Conservation (phyloP, 2,329 filamentous ascomycete genomes). For the Verticillium klebahnii region DNA sequence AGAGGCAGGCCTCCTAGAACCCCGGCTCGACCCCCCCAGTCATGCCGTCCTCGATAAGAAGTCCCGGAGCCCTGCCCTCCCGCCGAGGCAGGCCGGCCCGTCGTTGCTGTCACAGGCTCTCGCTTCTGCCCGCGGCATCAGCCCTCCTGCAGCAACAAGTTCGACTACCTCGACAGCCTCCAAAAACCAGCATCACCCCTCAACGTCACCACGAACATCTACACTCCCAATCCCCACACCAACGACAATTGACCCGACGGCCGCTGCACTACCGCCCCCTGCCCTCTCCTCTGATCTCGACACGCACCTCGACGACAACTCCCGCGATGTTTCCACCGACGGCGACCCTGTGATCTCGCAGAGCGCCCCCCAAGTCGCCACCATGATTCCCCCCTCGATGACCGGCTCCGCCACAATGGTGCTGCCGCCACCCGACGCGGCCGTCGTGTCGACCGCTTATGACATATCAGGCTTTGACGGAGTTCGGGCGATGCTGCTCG, state of each 20-base stretch:
- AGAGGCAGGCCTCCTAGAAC: constrained; percentile 3
- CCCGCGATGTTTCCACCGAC: constrained; percentile 29
- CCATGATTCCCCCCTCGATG: constrained; percentile 23
- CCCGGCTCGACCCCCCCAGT: constrained; percentile 15
- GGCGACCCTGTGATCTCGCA: constrained; percentile 31
- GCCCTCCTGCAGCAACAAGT: neutral
- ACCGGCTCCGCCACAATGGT: constrained; percentile 16
- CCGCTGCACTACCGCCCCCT: constrained; percentile 3
- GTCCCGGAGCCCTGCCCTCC: constrained; percentile 34
- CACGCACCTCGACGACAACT: constrained; percentile 18
- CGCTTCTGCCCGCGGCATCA: constrained; percentile 52
- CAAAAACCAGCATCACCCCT: neutral
- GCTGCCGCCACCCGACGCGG: constrained; percentile 18
- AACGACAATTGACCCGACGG: constrained; percentile 1
- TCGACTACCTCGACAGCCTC: neutral
- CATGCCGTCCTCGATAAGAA: constrained; percentile 43
- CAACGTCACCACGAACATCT: constrained; percentile 7
- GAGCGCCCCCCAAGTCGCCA: constrained; percentile 22
- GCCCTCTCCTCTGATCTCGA: neutral
- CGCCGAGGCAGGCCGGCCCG: constrained; percentile 39
- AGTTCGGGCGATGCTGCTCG: constrained; percentile 30
- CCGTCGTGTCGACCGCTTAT: constrained; percentile 26
- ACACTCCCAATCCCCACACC: neutral
- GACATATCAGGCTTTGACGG: constrained; percentile 24
- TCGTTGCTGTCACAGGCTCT: constrained; percentile 55